These are phyloP conservation scores for Moricandia arvensis DNA, from an alignment of 345 rosid species.

Conservation along the genomic window DNA sequence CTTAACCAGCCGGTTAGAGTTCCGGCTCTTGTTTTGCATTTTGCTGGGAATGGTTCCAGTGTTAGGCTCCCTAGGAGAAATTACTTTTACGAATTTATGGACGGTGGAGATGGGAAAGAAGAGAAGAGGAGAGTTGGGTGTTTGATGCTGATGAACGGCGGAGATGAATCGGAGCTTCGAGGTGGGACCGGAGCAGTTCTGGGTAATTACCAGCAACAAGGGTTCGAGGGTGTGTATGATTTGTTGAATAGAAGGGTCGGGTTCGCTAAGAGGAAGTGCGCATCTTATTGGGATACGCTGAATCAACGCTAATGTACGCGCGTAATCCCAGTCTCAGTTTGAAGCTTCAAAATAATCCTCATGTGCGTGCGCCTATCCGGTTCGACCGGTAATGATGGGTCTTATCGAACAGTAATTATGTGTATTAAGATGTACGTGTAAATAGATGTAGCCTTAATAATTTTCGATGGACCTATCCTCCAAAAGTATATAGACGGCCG, in stretches of 20 bases:
- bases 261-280: constrained; percentile 79
- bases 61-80: constrained; percentile 79
- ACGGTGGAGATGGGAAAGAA: constrained; percentile 49
- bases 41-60: constrained; percentile 67
- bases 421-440: constrained; percentile 1
- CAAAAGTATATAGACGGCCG: neutral
- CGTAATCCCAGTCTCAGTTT: neutral
- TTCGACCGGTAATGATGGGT: neutral
- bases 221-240: constrained; percentile 92
- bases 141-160: constrained; percentile 90
- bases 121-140: constrained; percentile 69
- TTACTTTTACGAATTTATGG: constrained; percentile 71
- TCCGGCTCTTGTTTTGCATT: constrained; percentile 59
- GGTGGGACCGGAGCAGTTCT: constrained; percentile 83
- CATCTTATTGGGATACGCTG: constrained; percentile 76
- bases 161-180: constrained; percentile 65
- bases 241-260: constrained; percentile 72
- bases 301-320: constrained; percentile 42
- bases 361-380: neutral
- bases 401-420: neutral
- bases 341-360: neutral
- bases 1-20: constrained; percentile 43
- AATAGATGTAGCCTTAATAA: constrained; percentile 18
- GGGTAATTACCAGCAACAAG: constrained; percentile 95
- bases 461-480: neutral